Percentiles rank a stretch among this genome's conserved stretches.
phyloP scores from a whole-genome alignment of 345 rosid genomes.

The Odontarrhena argentea region DNA sequence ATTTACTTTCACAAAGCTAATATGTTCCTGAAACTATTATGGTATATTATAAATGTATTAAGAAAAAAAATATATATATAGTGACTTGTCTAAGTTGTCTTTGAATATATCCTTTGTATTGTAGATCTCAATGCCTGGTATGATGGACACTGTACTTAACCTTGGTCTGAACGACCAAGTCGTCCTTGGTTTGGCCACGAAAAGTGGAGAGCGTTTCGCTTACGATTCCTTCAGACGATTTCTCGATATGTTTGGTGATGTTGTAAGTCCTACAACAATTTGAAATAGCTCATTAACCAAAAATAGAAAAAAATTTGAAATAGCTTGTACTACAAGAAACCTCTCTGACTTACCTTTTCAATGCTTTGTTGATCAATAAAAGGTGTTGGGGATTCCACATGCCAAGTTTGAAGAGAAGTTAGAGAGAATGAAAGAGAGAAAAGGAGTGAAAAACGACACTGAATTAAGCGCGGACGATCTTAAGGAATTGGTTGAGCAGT shows the following conservation, averaged over 20 bases:
- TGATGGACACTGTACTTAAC: conserved; percentile 99
- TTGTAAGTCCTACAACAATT: conserved; percentile 56
- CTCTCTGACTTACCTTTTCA: background rate
- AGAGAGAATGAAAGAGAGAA: conserved; percentile 63
- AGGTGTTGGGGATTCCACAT: conserved; percentile 94
- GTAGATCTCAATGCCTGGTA: conserved; percentile 96
- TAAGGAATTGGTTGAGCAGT: conserved; percentile 76
- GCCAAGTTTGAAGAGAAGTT: conserved; percentile 76
- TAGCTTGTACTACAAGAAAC: conserved; percentile 11
- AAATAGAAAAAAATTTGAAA: background rate
- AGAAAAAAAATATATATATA: no score
- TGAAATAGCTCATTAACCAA: no score
- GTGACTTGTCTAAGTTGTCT: no score
- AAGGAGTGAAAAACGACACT: conserved; percentile 69
- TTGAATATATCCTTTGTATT: background rate
- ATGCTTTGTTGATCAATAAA: conserved; percentile 23
- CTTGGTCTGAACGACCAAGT: conserved; percentile 91
- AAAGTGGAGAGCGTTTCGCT: conserved; percentile 90
- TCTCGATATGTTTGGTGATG: conserved; percentile 91
- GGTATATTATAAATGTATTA: no score
- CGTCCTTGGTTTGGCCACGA: conserved; percentile 65
- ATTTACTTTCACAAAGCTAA: no score
- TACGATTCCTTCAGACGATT: conserved; percentile 91
- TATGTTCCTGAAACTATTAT: no score
- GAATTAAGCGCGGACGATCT: conserved; percentile 75